Evolutionary conservation across 495 filamentous ascomycete genomes (phyloP).

Genomic region (Penicillium bovifimosum): DNA sequence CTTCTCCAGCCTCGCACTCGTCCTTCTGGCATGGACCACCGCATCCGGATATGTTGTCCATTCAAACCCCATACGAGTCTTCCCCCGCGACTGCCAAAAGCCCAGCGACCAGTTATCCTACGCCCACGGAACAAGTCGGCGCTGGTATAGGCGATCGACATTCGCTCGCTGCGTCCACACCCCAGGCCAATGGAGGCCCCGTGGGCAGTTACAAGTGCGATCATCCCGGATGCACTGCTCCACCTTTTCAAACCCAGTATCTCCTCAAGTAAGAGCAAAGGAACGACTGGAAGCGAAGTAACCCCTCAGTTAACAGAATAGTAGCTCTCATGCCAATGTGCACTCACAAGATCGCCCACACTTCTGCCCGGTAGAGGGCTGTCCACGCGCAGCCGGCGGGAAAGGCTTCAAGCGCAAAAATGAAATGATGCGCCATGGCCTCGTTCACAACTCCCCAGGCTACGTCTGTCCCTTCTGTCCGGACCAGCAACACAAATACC

Average conservation of each 20-base stretch:
- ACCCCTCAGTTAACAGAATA: conserved; percentile 17
- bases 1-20: conserved; percentile 35
- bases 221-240: conserved; percentile 71
- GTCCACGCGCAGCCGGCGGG: conserved; percentile 72
- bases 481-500: conserved; percentile 93
- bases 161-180: conserved; percentile 13
- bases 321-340: conserved; percentile 94
- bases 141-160: conserved; percentile 21
- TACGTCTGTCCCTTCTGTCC: conserved; percentile 97
- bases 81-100: conserved; percentile 30
- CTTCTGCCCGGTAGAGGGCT: conserved; percentile 80
- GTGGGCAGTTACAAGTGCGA: conserved; percentile 53
- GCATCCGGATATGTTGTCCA: conserved; percentile 22
- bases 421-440: conserved; percentile 96
- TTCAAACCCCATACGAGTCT: conserved; percentile 26
- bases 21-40: conserved; percentile 23
- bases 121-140: conserved; percentile 35
- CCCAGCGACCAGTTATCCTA: conserved; percentile 38
- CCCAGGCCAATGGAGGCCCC: conserved; percentile 22
- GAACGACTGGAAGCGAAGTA: neutral
- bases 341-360: conserved; percentile 87
- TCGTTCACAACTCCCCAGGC: conserved; percentile 92
- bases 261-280: conserved; percentile 57
- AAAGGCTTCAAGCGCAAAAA: conserved; percentile 99
- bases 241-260: conserved; percentile 91